These are phyloP conservation scores for Podaxis sp. DNA, from an alignment of 768 basidiomycete species.

Conservation along the genomic window DNA sequence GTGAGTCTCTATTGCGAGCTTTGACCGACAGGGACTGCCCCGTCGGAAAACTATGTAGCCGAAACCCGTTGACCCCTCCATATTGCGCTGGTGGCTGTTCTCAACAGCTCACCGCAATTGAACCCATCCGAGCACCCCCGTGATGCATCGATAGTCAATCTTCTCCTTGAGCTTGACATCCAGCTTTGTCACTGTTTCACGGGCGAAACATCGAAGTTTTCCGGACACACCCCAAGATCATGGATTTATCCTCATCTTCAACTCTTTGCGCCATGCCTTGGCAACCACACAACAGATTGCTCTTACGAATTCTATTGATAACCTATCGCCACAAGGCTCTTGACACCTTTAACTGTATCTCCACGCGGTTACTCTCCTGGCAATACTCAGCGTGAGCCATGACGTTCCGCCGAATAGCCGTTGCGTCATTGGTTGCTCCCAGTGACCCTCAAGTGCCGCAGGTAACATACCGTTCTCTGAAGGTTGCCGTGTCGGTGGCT, in stretches of 20 bases:
- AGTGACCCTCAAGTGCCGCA: background rate
- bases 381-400: background rate
- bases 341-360: background rate
- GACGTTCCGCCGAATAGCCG: background rate
- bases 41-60: background rate
- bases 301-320: background rate
- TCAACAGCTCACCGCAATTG: background rate
- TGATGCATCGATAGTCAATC: background rate
- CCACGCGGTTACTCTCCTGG: background rate
- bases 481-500: background rate
- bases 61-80: background rate
- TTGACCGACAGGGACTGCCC: background rate
- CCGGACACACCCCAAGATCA: no score
- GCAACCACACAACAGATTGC: background rate
- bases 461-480: background rate
- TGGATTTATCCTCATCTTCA: no score
- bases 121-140: background rate
- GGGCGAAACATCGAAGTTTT: background rate
- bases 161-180: background rate
- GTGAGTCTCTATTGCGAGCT: background rate
- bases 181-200: background rate
- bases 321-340: background rate
- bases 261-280: background rate
- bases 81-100: background rate
- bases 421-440: background rate